These are phyloP conservation scores for Tillandsia fasciculata DNA, from an alignment of 176 grass and related monocot species.

Conservation along the genomic window DNA sequence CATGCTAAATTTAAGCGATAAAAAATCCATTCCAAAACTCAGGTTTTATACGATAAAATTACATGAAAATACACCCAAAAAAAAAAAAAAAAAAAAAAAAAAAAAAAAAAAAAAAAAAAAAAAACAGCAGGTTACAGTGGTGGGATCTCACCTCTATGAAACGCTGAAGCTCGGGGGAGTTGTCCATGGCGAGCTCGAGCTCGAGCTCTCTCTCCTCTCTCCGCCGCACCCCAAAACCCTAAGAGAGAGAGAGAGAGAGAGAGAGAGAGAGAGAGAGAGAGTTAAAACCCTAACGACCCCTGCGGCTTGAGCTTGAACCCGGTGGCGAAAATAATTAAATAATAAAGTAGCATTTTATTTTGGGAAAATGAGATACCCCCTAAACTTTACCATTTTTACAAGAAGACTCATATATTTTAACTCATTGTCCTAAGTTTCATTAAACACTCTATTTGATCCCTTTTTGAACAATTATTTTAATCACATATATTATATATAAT, in stretches of 20 bases:
- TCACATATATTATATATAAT: too few relatives aligned
- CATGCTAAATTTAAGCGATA: too few relatives aligned
- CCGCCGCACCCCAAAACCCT: neutral
- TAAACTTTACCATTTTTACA: too few relatives aligned
- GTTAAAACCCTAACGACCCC: constrained; percentile 25
- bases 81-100: neutral
- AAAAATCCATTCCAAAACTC: too few relatives aligned
- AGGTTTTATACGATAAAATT: too few relatives aligned
- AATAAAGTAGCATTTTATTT: too few relatives aligned
- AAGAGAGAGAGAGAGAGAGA: neutral
- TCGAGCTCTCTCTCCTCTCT: neutral
- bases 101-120: neutral
- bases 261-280: neutral
- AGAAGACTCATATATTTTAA: too few relatives aligned
- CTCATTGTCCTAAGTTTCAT: too few relatives aligned
- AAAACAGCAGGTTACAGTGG: neutral
- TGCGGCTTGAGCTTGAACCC: neutral
- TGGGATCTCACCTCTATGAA: constrained; percentile 49
- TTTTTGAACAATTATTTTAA: too few relatives aligned
- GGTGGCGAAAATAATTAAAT: neutral
- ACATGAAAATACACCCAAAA: neutral
- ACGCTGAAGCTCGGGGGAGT: constrained; percentile 42
- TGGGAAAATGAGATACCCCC: too few relatives aligned
- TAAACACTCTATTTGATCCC: too few relatives aligned
- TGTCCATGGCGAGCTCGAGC: constrained; percentile 35